Evolutionary conservation across 495 filamentous ascomycete genomes (phyloP).

Genomic region (Penicillium simplicissimum): DNA sequence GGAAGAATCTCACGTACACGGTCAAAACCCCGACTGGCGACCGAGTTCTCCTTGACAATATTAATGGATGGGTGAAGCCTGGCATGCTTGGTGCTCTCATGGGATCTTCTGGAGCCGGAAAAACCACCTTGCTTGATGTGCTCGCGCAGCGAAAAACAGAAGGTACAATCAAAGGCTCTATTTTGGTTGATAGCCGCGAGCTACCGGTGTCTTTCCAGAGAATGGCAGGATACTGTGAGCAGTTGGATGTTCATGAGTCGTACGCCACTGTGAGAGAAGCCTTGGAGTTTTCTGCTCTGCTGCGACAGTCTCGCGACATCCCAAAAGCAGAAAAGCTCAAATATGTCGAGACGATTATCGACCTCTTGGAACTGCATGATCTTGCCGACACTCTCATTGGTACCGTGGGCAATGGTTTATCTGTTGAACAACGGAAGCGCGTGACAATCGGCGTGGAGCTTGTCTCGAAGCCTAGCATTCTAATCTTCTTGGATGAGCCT

Average conservation of each 20-base stretch:
- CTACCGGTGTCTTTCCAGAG: slow-evolving; percentile 82
- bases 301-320: slow-evolving; percentile 54
- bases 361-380: slow-evolving; percentile 58
- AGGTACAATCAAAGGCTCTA: slow-evolving; percentile 82
- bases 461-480: slow-evolving; percentile 61
- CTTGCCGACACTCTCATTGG: slow-evolving; percentile 57
- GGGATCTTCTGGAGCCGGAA: slow-evolving; percentile 62
- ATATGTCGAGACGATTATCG: slow-evolving; percentile 59
- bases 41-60: slow-evolving; percentile 64
- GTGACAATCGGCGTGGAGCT: slow-evolving; percentile 70
- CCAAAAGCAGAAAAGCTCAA: slow-evolving; percentile 57
- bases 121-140: slow-evolving; percentile 58
- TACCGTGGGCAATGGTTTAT: slow-evolving; percentile 50
- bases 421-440: slow-evolving; percentile 62
- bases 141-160: slow-evolving; percentile 71
- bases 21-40: slow-evolving; percentile 45
- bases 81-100: slow-evolving; percentile 74
- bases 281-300: slow-evolving; percentile 56
- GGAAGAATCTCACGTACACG: slow-evolving; percentile 59
- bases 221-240: slow-evolving; percentile 57
- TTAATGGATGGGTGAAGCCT: slow-evolving; percentile 90
- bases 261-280: slow-evolving; percentile 63
- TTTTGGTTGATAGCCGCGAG: slow-evolving; percentile 77
- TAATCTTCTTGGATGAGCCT: slow-evolving; percentile 77
- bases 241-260: slow-evolving; percentile 60